Base-by-base conservation (phyloP, 2,329 filamentous ascomycete species). In the Pseudogymnoascus sp. region DNA sequence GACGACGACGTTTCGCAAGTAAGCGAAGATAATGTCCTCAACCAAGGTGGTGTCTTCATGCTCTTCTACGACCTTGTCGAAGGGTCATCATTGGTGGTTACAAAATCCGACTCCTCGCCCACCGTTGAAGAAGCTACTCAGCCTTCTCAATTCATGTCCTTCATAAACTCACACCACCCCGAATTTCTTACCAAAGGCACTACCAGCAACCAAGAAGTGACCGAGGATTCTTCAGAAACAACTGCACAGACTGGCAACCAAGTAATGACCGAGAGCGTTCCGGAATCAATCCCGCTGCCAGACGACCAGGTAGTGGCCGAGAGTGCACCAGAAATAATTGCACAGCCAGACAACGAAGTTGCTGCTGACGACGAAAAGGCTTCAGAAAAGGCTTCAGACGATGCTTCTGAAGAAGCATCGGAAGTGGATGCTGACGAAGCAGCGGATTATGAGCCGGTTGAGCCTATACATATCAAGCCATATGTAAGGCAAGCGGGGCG, bases 1-100 rank as follows among this genome's bases (percentile, higher is more conserved):
- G 93, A 97, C 70, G 90, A 96, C 65, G 87, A 89, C 66, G 93
- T 97, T 6, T 84, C 81, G 65, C 81, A 84, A 67, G 89, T 93
- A 23, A 84, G 84, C 18, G 90, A 96, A 73, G 82, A 87, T 10
- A 82, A 83, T 28, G 90, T 96, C 0, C 78, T 95, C 60, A 82
- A 81, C 1, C 88, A 96, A 69, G 87, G 72, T 34, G 91, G 91
- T 1, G 93, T 93, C 0, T 97, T 97, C 73, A 97, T 99, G 93
- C 82, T 97, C 0, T 97, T 97, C 74, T 99, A 97, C 74, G 93
- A 99, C 73, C 85, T 84, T 56, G 78, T 89, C 23, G 85, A 89
- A 64, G 75, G 80, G 2, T 56, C 50, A 21, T 34, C 50, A 21
- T 34, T 56, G 28, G 28, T 18, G 3, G 50, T 34, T 14, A 5